Evolutionary conservation across 495 filamentous ascomycete species (phyloP).

Genomic region (Aspergillus biplanus): DNA sequence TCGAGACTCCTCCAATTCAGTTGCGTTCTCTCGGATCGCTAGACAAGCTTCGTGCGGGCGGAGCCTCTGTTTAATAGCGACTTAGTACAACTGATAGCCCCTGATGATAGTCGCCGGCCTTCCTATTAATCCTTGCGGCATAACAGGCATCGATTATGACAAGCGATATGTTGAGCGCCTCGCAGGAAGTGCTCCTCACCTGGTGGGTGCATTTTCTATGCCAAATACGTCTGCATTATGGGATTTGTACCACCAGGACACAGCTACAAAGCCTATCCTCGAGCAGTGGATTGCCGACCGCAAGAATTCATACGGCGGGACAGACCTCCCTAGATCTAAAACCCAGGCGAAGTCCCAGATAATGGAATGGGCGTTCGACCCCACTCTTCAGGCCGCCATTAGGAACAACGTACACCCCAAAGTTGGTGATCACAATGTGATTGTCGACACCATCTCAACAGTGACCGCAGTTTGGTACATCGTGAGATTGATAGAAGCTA

Average conservation of each 20-base stretch:
- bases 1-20: no score
- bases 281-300: background rate
- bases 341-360: background rate
- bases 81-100: no score
- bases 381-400: background rate
- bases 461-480: constrained; percentile 2
- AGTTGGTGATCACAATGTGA: background rate
- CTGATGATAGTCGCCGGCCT: no score
- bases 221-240: background rate
- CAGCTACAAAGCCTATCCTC: background rate
- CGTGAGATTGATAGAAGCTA: background rate
- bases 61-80: no score
- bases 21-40: no score
- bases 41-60: no score
- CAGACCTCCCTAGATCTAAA: background rate
- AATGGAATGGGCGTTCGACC: background rate
- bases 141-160: constrained; percentile 3
- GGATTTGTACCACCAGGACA: background rate
- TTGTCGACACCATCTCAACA: background rate
- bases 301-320: background rate
- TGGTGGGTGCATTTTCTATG: background rate
- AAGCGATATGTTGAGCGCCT: background rate
- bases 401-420: background rate
- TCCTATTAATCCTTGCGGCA: background rate
- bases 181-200: background rate